Percentiles rank a stretch among this genome's conserved stretches.
These are phyloP conservation scores for Tetradesmus obliquus DNA, from an alignment of 139 green algal species.

Conservation along the genomic window DNA sequence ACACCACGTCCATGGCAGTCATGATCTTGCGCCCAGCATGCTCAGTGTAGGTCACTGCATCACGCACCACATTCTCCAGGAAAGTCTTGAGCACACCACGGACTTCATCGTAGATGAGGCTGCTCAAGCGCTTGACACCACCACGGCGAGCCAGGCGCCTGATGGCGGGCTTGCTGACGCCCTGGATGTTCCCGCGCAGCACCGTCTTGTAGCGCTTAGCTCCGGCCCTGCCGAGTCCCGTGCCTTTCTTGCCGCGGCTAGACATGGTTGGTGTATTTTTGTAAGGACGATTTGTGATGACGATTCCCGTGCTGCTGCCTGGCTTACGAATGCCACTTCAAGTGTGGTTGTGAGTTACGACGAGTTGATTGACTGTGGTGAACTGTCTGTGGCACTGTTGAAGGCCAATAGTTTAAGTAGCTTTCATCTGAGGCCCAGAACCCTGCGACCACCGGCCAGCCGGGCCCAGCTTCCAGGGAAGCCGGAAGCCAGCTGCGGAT, in stretches of 20 bases:
- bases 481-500: no score
- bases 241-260: constrained; percentile 92
- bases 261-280: constrained; percentile 71
- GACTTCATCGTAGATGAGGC: constrained; percentile 91
- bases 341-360: neutral
- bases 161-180: constrained; percentile 87
- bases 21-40: constrained; percentile 97
- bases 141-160: constrained; percentile 79
- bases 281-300: no score
- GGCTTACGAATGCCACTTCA: neutral
- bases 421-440: no score
- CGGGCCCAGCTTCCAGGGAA: no score
- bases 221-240: constrained; percentile 90
- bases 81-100: constrained; percentile 91
- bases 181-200: constrained; percentile 94
- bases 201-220: constrained; percentile 95
- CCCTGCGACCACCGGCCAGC: no score
- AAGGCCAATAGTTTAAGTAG: no score
- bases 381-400: no score
- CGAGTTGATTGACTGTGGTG: neutral
- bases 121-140: constrained; percentile 87
- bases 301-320: no score
- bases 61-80: constrained; percentile 91
- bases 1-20: constrained; percentile 95
- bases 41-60: constrained; percentile 99